Base-by-base conservation (phyloP, 1,284 basidiomycete genomes). In the Thelephora terrestris region DNA sequence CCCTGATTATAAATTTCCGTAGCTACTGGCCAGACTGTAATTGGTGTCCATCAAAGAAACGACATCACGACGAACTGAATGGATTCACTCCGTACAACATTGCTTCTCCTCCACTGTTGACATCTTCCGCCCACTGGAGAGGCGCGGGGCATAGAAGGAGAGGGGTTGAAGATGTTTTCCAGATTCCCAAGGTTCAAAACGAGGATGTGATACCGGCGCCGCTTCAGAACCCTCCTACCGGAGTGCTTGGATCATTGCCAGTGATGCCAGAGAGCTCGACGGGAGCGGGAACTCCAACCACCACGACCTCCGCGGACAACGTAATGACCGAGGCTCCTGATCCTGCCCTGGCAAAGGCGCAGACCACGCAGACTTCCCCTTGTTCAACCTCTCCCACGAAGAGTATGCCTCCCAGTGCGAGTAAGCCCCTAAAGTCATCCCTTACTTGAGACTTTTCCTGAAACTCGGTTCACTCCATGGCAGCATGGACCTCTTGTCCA, bases 1-100 rank as follows among this genome's bases (percentile, higher is more conserved):
- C 29, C 34, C 18, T 34, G 34, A 38, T 40, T 24, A 29, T n/a
- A 27, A 27, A 23, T 7, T 2, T 7, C 39, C 34, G 1, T 51
- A 82, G 79, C 53, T 74, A 74, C 60, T 81, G 79, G 79, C 78
- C 79, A 4, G 63, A 79, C 51, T 82, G 79, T 55, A 71, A 64
- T 53, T 64, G 63, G 63, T 65, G 63, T 42, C 21, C 39, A 23
- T 42, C 39, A 12, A 20, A 16, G 29, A 23, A 25, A 34, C 25
- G n/a, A 23, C 39, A 12, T 17, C 20, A 12, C 16, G 17, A 23
- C 14, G 25, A 42, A 18, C 18, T 42, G 5, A 3, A 18, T 18
- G 12, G 12, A 5, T 23, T 14, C 39, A 42, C 39, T n/a, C n/a
- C 21, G 14, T 36, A 71, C 47, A 72, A 70, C 69, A 73, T 67